These are phyloP conservation scores for Aspergillus aculeatus DNA, from an alignment of 2,329 filamentous ascomycete species.

Conservation along the genomic window DNA sequence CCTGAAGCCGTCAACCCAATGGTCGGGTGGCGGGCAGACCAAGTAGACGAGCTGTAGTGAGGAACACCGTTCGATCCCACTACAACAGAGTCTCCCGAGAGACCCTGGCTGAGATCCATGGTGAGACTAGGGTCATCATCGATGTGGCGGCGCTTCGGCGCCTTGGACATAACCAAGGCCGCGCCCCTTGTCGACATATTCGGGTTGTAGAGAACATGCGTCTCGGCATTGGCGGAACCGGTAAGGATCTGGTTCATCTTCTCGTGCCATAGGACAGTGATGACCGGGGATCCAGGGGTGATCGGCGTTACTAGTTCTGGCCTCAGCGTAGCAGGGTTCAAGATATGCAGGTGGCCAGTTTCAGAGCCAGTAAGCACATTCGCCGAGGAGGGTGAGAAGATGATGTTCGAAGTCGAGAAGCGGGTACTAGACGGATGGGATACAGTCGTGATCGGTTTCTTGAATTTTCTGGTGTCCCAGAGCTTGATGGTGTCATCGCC, in stretches of 20 bases:
- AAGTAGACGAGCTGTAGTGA: constrained; percentile 69
- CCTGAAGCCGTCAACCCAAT: constrained; percentile 77
- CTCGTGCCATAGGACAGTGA: constrained; percentile 85
- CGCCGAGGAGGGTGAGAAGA: constrained; percentile 79
- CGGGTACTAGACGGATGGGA: constrained; percentile 79
- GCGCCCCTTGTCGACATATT: constrained; percentile 78
- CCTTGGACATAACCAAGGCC: constrained; percentile 84
- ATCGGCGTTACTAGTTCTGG: constrained; percentile 83
- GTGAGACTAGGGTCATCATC: constrained; percentile 89
- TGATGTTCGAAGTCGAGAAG: constrained; percentile 82
- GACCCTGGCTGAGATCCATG: constrained; percentile 75
- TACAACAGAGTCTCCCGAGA: constrained; percentile 80
- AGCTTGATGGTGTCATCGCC: constrained; percentile 92
- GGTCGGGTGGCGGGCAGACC: constrained; percentile 63
- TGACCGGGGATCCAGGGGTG: constrained; percentile 78
- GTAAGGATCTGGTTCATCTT: constrained; percentile 96
- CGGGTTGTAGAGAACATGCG: constrained; percentile 87
- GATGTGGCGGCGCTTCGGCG: constrained; percentile 90
- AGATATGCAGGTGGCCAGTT: constrained; percentile 81
- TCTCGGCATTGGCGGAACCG: constrained; percentile 86
- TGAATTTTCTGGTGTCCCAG: constrained; percentile 97
- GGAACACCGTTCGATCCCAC: constrained; percentile 67
- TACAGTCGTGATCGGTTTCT: constrained; percentile 76
- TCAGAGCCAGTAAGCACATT: constrained; percentile 87
- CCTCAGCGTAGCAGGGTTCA: constrained; percentile 87